These are phyloP conservation scores for Candida vartiovaarae DNA, from an alignment of 805 yeast species.

Conservation along the genomic window DNA sequence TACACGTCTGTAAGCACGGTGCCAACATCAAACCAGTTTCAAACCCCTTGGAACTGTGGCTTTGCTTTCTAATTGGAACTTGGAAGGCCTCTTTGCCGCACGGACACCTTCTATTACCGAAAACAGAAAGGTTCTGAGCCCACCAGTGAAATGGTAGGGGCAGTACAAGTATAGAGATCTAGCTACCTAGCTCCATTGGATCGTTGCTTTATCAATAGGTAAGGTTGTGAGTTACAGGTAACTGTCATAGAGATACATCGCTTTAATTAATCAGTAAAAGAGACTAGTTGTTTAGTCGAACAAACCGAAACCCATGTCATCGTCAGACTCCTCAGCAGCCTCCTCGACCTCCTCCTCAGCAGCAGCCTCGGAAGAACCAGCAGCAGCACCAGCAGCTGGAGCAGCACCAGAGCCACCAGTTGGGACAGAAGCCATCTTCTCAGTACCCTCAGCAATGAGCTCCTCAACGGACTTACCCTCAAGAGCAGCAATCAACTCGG, in stretches of 20 bases:
- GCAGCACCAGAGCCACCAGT: constrained; percentile 96
- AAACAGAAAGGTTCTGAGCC: no score
- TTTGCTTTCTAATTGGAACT: no score
- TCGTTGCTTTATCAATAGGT: no score
- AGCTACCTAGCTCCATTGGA: no score
- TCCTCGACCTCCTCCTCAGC: constrained; percentile 66
- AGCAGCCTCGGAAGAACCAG: constrained; percentile 66
- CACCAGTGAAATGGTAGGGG: no score
- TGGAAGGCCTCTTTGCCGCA: no score
- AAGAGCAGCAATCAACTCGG: constrained; percentile 72
- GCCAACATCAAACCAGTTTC: no score
- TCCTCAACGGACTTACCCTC: constrained; percentile 91
- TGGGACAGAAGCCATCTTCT: constrained; percentile 96
- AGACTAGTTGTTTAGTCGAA: constrained; percentile 66
- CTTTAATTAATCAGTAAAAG: not conserved
- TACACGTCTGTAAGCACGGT: no score
- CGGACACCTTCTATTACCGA: no score
- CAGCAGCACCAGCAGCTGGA: constrained; percentile 62
- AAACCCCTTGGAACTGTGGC: no score
- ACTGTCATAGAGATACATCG: constrained; percentile 10
- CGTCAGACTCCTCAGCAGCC: constrained; percentile 56
- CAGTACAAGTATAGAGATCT: no score
- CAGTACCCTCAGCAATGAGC: constrained; percentile 89
- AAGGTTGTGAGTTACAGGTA: no score
- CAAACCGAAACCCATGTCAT: constrained; percentile 94